These are phyloP conservation scores for Cercospora sp. DNA, from an alignment of 2,329 filamentous ascomycete genomes.

Conservation along the genomic window DNA sequence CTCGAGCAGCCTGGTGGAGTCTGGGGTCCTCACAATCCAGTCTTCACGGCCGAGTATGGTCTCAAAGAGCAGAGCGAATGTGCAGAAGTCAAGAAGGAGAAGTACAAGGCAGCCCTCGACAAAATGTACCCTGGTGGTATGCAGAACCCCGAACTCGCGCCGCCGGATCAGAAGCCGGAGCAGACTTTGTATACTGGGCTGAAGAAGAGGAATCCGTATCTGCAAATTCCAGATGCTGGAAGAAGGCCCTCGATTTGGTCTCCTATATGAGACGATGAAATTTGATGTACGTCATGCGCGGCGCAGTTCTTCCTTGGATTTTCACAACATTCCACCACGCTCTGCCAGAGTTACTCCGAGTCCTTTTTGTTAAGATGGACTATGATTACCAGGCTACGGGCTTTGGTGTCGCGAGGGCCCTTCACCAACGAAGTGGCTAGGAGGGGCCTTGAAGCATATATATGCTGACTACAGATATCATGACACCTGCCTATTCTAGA, in stretches of 20 bases:
- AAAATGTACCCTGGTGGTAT: neutral
- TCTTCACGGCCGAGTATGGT: conserved; percentile 57
- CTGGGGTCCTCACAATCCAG: conserved; percentile 66
- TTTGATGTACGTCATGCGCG: neutral
- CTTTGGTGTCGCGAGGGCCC: too few species aligned
- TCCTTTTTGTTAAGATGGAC: too few species aligned
- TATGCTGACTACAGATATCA: too few species aligned
- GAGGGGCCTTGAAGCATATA: too few species aligned
- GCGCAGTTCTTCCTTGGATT: too few species aligned
- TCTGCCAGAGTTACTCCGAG: too few species aligned
- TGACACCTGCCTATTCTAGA: too few species aligned
- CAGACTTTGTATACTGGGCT: conserved; percentile 23
- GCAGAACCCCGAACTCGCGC: neutral
- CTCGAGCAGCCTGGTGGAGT: conserved; percentile 74
- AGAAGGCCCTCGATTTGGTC: conserved; percentile 17
- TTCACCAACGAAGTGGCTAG: too few species aligned
- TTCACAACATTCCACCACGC: too few species aligned
- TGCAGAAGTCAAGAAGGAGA: conserved; percentile 8
- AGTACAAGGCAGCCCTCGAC: neutral
- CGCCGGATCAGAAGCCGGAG: conserved; percentile 16
- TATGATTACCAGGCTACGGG: too few species aligned
- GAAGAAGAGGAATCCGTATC: conserved; percentile 15
- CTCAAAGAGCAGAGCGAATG: conserved; percentile 7
- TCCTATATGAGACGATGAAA: neutral
- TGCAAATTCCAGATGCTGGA: neutral